Percentiles rank a stretch among this genome's conserved stretches.
Evolutionary conservation across 73 alveolate species (phyloP).

Genomic region (Blepharisma japonicum): DNA sequence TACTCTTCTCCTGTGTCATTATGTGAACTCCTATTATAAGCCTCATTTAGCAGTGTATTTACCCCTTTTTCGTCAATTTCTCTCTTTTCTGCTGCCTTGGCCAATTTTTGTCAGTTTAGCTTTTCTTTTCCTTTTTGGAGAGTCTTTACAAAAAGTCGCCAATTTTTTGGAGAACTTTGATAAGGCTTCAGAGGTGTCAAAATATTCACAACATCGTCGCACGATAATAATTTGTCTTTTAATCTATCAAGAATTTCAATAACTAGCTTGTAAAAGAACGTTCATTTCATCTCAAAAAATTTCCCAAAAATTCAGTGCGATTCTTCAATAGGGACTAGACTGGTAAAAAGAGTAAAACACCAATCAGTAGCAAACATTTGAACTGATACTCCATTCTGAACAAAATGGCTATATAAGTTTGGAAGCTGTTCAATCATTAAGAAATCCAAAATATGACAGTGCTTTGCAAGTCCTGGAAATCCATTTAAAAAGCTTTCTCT

Average conservation of each 20-base stretch:
- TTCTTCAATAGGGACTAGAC: conserved; percentile 18
- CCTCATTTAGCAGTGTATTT: too few species aligned
- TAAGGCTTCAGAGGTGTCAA: too few species aligned
- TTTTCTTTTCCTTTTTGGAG: too few species aligned
- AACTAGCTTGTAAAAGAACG: not conserved
- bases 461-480: conserved; percentile 17
- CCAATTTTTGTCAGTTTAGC: too few species aligned
- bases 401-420: not conserved
- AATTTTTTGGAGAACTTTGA: too few species aligned
- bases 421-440: not conserved
- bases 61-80: too few species aligned
- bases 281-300: not conserved
- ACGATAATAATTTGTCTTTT: not conserved
- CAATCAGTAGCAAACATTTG: conserved; percentile 29
- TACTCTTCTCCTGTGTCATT: too few species aligned
- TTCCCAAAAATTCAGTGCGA: not conserved
- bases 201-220: too few species aligned
- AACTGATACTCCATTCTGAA: not conserved
- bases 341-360: conserved; percentile 2
- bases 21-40: too few species aligned
- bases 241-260: not conserved
- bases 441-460: not conserved
- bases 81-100: too few species aligned
- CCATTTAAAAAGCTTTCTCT: not conserved
- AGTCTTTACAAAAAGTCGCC: too few species aligned